phyloP scores from a whole-genome alignment of 495 filamentous ascomycete species.

The Trichoderma reesei region DNA sequence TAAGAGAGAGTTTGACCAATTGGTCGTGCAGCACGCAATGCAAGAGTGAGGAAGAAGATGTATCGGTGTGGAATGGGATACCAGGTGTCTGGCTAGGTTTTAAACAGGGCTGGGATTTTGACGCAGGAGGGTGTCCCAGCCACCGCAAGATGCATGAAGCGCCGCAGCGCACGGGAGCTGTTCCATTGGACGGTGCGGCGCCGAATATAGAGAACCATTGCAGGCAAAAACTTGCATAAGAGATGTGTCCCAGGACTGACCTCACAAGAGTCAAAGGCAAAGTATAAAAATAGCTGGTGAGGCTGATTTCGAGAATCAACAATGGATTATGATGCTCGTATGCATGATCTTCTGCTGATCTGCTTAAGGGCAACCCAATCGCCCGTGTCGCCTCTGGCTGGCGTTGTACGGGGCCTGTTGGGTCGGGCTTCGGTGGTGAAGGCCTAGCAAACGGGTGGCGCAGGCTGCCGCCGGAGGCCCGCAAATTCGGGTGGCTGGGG shows the following conservation, averaged over 20 bases:
- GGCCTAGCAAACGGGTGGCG: slow-evolving; percentile 3
- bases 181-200: not conserved
- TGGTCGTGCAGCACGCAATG: not conserved
- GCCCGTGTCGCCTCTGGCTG: not conserved
- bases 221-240: not conserved
- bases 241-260: not conserved
- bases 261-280: not conserved
- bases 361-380: not conserved
- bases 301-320: not conserved
- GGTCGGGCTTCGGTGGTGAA: not conserved
- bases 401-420: not conserved
- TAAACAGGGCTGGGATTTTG: not conserved
- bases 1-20: slow-evolving; percentile 6
- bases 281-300: not conserved
- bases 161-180: not conserved
- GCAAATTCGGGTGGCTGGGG: slow-evolving; percentile 6
- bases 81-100: not conserved
- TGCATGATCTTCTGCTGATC: too few relatives aligned
- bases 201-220: not conserved
- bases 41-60: not conserved
- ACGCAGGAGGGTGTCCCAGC: slow-evolving; percentile 5
- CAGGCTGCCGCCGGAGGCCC: not conserved
- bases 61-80: not conserved
- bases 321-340: too few relatives aligned
- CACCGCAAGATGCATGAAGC: slow-evolving; percentile 7